Percentiles rank a stretch among this genome's conserved stretches.
phyloP scores from a whole-genome alignment of 2,329 filamentous ascomycete genomes.

The Xylaria sp. region DNA sequence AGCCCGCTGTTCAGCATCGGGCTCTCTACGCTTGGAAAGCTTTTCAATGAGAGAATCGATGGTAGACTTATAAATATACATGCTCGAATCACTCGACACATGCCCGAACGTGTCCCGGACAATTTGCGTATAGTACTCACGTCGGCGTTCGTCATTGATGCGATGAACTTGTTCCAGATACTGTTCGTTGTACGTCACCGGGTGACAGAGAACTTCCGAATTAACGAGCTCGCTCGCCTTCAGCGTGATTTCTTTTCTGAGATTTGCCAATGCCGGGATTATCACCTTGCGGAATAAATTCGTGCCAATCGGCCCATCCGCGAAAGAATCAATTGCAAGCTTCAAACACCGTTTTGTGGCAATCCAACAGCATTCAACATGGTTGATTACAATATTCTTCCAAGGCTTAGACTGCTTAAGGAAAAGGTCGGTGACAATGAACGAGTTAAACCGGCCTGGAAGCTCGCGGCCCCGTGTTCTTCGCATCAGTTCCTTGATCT shows the following conservation, averaged over 20 bases:
- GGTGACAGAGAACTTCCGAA: slow-evolving; percentile 58
- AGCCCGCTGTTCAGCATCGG: slow-evolving; percentile 44
- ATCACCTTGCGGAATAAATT: slow-evolving; percentile 54
- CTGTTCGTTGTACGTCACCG: slow-evolving; percentile 65
- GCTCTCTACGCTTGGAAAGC: slow-evolving; percentile 39
- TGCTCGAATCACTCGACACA: not conserved
- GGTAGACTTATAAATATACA: not conserved
- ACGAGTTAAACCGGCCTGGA: slow-evolving; percentile 69
- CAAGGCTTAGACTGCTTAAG: slow-evolving; percentile 67
- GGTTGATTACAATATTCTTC: slow-evolving; percentile 59
- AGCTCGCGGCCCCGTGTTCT: slow-evolving; percentile 66
- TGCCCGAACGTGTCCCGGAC: not conserved
- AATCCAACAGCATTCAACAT: slow-evolving; percentile 61
- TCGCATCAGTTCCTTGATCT: slow-evolving; percentile 54
- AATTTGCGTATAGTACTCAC: slow-evolving; percentile 29
- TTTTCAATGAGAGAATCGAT: not conserved
- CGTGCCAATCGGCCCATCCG: slow-evolving; percentile 54
- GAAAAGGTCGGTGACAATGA: slow-evolving; percentile 70
- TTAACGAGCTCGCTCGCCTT: slow-evolving; percentile 60
- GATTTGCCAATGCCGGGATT: slow-evolving; percentile 53
- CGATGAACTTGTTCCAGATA: slow-evolving; percentile 48
- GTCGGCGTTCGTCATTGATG: slow-evolving; percentile 7
- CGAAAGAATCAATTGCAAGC: slow-evolving; percentile 57
- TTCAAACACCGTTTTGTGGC: slow-evolving; percentile 60
- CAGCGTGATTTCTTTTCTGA: slow-evolving; percentile 50